Conservation (phyloP, 192 early-diverging fungal genomes). For the Coemansia sp. region DNA sequence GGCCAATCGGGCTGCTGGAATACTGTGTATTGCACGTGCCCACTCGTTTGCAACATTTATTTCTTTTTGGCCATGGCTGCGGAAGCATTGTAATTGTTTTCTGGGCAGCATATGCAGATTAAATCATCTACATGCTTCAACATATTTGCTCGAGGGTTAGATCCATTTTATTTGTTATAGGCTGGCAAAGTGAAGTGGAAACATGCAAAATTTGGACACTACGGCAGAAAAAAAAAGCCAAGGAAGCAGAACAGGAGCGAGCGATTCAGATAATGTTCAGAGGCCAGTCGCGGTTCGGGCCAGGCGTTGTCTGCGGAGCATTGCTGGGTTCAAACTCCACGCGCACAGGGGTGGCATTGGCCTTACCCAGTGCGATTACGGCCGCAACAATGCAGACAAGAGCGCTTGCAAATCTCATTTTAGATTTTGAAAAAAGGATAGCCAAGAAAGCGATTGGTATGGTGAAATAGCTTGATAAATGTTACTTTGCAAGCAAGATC, state of each 20-base stretch:
- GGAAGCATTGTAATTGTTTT: no score
- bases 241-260: neutral
- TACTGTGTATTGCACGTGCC: no score
- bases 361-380: constrained; percentile 13
- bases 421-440: neutral
- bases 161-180: constrained; percentile 15
- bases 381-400: constrained; percentile 22
- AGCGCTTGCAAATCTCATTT: constrained; percentile 35
- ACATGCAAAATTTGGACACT: neutral
- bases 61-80: no score
- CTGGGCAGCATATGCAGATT: no score
- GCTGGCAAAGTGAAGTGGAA: neutral
- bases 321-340: neutral
- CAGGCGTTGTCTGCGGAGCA: constrained; percentile 21
- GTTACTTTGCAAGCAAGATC: constrained; percentile 10
- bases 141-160: neutral
- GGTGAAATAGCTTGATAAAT: neutral
- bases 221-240: neutral
- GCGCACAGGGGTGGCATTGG: constrained; percentile 23
- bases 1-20: no score
- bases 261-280: constrained; percentile 43
- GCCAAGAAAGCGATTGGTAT: neutral
- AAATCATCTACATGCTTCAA: no score
- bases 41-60: no score
- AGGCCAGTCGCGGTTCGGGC: constrained; percentile 53